phyloP scores from a whole-genome alignment of 2,329 filamentous ascomycete species.

The Penicillium sp. region DNA sequence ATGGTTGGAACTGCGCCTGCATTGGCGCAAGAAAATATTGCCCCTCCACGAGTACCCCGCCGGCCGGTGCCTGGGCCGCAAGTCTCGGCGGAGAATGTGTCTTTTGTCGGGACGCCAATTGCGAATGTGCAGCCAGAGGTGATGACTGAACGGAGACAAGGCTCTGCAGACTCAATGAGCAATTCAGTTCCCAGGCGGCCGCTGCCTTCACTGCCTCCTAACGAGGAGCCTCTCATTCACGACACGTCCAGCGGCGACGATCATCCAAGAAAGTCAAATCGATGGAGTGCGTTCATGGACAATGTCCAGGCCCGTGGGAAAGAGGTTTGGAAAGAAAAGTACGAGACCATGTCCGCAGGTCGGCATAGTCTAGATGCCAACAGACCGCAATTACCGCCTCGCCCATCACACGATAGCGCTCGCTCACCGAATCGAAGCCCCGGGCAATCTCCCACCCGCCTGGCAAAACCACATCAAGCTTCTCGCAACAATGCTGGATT shows the following conservation, averaged over 20 bases:
- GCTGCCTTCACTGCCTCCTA: conserved; percentile 37
- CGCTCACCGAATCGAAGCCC: conserved; percentile 35
- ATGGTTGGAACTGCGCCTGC: not conserved
- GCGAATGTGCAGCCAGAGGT: conserved; percentile 17
- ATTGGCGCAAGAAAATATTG: conserved; percentile 18
- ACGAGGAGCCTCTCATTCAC: conserved; percentile 29
- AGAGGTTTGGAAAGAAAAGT: conserved; percentile 34
- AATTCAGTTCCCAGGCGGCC: conserved; percentile 31
- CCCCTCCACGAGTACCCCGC: conserved; percentile 30
- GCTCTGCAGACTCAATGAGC: conserved; percentile 8
- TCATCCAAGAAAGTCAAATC: conserved; percentile 29
- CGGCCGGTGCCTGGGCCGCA: conserved; percentile 28
- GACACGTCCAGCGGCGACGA: conserved; percentile 16
- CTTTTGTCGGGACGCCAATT: conserved; percentile 27
- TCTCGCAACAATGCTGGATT: conserved; percentile 37
- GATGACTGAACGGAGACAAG: conserved; percentile 2
- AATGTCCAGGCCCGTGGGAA: conserved; percentile 29
- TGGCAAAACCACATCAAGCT: conserved; percentile 17
- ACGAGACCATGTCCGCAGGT: conserved; percentile 30
- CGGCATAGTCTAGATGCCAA: conserved; percentile 41
- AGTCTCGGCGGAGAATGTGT: conserved; percentile 32
- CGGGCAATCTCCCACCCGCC: conserved; percentile 36
- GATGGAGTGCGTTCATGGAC: conserved; percentile 41
- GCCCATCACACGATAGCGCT: conserved; percentile 27
- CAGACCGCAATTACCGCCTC: conserved; percentile 35